Evolutionary conservation across 192 early-diverging fungal species (phyloP), one percentile per base, ranked within the genome.

Genomic region (Dissophora ornata): DNA sequence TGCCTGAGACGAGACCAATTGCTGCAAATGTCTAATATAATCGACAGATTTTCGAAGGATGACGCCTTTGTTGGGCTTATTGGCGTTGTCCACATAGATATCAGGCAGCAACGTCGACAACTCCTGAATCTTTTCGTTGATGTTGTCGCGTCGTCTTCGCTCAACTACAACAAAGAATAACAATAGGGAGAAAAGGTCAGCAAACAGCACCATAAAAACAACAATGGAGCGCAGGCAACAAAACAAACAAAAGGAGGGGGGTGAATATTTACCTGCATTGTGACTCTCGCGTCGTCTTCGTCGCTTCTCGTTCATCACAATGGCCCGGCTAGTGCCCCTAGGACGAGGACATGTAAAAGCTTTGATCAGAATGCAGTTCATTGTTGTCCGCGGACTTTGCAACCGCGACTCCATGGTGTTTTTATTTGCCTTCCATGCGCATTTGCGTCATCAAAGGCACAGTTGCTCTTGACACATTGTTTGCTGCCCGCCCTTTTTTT

Each of bases 121-220:
- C 75, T 99, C 97, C 71, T 91, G 94, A 66, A 99, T 99, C 73
- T 95, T 95, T 80, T 98, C 97, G 78, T 99, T 99, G 85, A 99
- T 99, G 80, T 97, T 96, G 77, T 99, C 97, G 38, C 96, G 88
- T 33, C 97, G 84, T 47, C 97, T 90, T 50, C 97, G 85, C 81
- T 99, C 97, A 28, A 99, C 97, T 85, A 71, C 29, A 34, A 41
- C 22, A 48, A 49, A 53, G 10, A 3, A 49, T n/a, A 15, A 57
- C 4, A 47, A 33, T 24, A 56, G 19, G 9, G 25, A 34, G 46
- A 36, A 53, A 64, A 46, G 40, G 10, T 32, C 19, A 46, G n/a
- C 9, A 65, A 45, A 7, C n/a, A n/a, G n/a, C n/a, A n/a, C n/a
- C n/a, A 38, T 41, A 52, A 4, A 28, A n/a, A 52, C 3, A 52